phyloP scores from a whole-genome alignment of 148 eudicot species.

The Talinum fruticosum region DNA sequence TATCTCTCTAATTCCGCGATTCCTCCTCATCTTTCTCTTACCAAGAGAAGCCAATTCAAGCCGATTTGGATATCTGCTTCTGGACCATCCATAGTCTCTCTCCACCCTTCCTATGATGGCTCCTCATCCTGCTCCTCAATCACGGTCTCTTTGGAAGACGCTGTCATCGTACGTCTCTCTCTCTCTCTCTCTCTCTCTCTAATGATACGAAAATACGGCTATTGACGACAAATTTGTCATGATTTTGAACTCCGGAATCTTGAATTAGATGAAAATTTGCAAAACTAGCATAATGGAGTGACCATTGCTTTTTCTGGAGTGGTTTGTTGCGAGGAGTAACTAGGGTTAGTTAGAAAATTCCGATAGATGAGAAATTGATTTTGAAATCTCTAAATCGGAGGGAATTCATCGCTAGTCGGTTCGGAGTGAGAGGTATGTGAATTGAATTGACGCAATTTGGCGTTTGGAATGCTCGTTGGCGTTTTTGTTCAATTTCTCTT shows the following conservation, averaged over 20 bases:
- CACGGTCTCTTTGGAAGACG: slow-evolving; percentile 35
- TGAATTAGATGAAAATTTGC: background rate
- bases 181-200: background rate
- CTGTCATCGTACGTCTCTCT: slow-evolving; percentile 37
- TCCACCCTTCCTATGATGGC: slow-evolving; percentile 33
- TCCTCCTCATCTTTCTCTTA: slow-evolving; percentile 22
- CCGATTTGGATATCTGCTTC: slow-evolving; percentile 49
- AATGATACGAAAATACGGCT: background rate
- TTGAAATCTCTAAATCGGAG: background rate
- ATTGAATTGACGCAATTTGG: background rate
- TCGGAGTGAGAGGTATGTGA: background rate
- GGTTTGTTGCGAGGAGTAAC: background rate
- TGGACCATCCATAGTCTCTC: slow-evolving; percentile 27
- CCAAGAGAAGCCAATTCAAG: slow-evolving; percentile 10
- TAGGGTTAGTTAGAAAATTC: background rate
- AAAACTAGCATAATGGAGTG: background rate
- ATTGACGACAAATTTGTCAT: background rate
- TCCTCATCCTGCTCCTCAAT: slow-evolving; percentile 26
- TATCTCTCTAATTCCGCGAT: slow-evolving; percentile 7
- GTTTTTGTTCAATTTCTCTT: background rate
- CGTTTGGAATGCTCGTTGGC: background rate
- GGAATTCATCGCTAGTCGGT: background rate
- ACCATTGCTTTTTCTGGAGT: background rate
- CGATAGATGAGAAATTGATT: background rate
- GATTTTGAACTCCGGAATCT: background rate